A percentile compares a stretch with the other conserved stretches of the same genome.
phyloP scores from a whole-genome alignment of 306 rosid species.

The Sesbania bispinosa region DNA sequence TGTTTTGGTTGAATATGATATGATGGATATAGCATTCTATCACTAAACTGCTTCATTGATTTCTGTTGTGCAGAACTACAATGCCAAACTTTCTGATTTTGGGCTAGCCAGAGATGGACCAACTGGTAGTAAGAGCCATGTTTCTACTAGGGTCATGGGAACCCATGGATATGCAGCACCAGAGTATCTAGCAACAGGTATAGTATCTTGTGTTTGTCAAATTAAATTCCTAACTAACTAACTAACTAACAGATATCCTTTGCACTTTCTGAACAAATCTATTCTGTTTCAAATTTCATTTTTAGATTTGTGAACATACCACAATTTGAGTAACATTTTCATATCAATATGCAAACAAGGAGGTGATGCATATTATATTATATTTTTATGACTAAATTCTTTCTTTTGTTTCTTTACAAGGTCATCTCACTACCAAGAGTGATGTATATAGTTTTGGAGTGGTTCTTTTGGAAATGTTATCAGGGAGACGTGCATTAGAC shows the following conservation, averaged over 20 bases:
- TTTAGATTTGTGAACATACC: not conserved
- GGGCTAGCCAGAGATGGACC: no score
- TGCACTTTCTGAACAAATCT: not conserved
- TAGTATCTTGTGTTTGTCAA: not conserved
- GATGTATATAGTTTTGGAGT: constrained; percentile 89
- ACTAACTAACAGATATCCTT: no score
- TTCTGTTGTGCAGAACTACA: no score
- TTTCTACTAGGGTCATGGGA: no score
- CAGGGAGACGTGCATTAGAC: constrained; percentile 72
- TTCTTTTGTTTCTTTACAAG: constrained; percentile 20
- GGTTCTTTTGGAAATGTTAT: constrained; percentile 75
- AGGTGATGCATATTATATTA: not conserved
- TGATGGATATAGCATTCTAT: no score
- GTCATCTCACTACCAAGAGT: constrained; percentile 75
- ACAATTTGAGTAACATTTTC: not conserved
- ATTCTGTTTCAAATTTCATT: not conserved
- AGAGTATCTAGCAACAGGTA: constrained; percentile 81
- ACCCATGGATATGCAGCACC: constrained; percentile 73
- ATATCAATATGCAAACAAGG: not conserved
- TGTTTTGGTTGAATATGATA: no score
- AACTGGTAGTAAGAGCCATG: no score
- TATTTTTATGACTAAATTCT: not conserved
- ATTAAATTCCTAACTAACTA: no score
- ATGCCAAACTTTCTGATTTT: no score
- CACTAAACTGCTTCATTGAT: no score